A percentile compares a stretch with the other conserved stretches of the same genome.
Conservation (phyloP, 1,139 yeast genomes). For the Yamadazyma dushanensis region DNA sequence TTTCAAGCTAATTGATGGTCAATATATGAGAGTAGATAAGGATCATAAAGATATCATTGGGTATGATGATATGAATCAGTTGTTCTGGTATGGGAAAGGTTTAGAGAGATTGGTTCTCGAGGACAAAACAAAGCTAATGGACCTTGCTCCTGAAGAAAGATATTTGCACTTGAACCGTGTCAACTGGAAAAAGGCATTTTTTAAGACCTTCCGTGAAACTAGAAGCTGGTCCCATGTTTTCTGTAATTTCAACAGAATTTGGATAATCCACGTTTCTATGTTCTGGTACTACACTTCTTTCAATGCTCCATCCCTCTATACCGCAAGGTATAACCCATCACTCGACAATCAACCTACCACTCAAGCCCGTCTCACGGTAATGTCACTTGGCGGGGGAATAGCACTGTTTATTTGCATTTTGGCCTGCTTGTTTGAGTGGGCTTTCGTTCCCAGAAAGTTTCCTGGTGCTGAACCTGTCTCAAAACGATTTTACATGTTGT, state of each 20-base stretch:
- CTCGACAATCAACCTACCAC: conserved; percentile 50
- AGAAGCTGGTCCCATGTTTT: conserved; percentile 62
- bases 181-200: conserved; percentile 51
- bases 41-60: conserved; percentile 58
- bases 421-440: conserved; percentile 43
- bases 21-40: conserved; percentile 42
- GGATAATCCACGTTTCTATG: conserved; percentile 58
- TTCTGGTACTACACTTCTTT: conserved; percentile 61
- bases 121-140: conserved; percentile 39
- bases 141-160: conserved; percentile 45
- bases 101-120: conserved; percentile 42
- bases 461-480: conserved; percentile 51
- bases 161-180: conserved; percentile 43
- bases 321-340: conserved; percentile 43
- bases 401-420: conserved; percentile 44
- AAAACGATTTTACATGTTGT: conserved; percentile 33
- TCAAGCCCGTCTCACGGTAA: conserved; percentile 44
- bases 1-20: conserved; percentile 37
- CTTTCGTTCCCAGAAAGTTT: conserved; percentile 56
- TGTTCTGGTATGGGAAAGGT: conserved; percentile 59
- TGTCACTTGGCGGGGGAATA: conserved; percentile 53
- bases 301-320: conserved; percentile 56
- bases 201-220: conserved; percentile 55
- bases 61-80: conserved; percentile 64
- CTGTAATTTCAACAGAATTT: conserved; percentile 58